These are phyloP conservation scores for Vicia sativa DNA, from an alignment of 306 rosid genomes.

Conservation along the genomic window DNA sequence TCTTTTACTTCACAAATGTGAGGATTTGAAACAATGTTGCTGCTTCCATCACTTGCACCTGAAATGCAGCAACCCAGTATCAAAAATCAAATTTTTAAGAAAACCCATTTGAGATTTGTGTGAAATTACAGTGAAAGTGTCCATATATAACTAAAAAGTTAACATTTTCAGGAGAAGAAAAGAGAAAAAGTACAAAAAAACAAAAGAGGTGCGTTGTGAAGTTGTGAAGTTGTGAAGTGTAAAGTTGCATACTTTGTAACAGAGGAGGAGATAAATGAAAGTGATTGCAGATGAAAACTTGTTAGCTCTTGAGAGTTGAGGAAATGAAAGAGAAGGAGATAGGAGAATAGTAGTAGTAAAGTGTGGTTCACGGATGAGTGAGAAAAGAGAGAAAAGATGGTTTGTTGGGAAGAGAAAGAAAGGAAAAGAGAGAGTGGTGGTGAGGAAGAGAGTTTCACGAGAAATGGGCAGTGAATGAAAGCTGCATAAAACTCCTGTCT, in stretches of 20 bases:
- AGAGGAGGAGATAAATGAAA: constrained; percentile 39
- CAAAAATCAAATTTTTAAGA: constrained; percentile 35
- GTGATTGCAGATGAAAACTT: constrained; percentile 36
- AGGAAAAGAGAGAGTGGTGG: constrained; percentile 39
- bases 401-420: constrained; percentile 2
- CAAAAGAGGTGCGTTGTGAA: constrained; percentile 42
- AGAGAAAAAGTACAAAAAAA: constrained; percentile 48
- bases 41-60: constrained; percentile 25
- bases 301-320: constrained; percentile 18
- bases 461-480: constrained; percentile 67
- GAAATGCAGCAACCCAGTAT: constrained; percentile 38
- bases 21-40: constrained; percentile 25
- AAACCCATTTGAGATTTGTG: constrained; percentile 43
- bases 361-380: constrained; percentile 56
- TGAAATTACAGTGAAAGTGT: constrained; percentile 2
- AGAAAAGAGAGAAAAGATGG: background rate
- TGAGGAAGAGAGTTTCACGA: constrained; percentile 54
- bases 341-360: constrained; percentile 36
- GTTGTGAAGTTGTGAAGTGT: constrained; percentile 39
- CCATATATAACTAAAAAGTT: constrained; percentile 24
- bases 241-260: constrained; percentile 46
- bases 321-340: constrained; percentile 40
- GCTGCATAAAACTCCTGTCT: constrained; percentile 50
- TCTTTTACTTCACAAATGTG: constrained; percentile 31
- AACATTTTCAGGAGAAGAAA: constrained; percentile 28